These are phyloP conservation scores for Phoenix dactylifera DNA, from an alignment of 176 grass and related monocot genomes.

Conservation along the genomic window DNA sequence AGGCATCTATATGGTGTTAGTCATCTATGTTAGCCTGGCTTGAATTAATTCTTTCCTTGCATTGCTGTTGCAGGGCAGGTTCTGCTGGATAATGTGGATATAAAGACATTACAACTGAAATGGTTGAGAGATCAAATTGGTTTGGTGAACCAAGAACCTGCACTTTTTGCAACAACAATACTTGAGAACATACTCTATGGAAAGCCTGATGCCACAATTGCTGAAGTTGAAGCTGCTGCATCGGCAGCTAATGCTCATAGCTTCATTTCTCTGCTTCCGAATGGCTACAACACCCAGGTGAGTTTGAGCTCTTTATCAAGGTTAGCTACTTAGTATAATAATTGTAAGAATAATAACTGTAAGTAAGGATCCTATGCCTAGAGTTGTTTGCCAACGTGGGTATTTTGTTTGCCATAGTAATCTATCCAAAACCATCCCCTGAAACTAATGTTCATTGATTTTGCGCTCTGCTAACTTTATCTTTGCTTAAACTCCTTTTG, in stretches of 20 bases:
- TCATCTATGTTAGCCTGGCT: background rate
- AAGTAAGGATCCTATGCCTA: no score
- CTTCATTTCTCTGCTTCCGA: conserved; percentile 82
- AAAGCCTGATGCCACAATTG: conserved; percentile 77
- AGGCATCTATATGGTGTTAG: no score
- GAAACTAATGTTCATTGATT: no score
- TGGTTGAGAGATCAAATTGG: conserved; percentile 98
- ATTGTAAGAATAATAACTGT: no score
- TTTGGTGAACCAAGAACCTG: conserved; percentile 97
- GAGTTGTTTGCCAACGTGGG: no score
- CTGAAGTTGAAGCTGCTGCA: conserved; percentile 81
- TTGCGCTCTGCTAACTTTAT: no score
- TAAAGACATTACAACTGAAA: conserved; percentile 79
- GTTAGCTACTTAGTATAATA: no score
- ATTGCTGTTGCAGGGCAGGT: conserved; percentile 51
- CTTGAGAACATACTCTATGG: conserved; percentile 95
- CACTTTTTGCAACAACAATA: conserved; percentile 94
- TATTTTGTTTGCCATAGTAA: no score
- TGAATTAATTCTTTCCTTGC: background rate
- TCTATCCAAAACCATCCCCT: no score
- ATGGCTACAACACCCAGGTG: conserved; percentile 86
- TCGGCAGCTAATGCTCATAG: conserved; percentile 92
- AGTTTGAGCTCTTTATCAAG: background rate
- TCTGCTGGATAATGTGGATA: conserved; percentile 93
- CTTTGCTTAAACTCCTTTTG: no score